Evolutionary conservation across 441 rosid species (phyloP).

Genomic region (Breynia disticha): DNA sequence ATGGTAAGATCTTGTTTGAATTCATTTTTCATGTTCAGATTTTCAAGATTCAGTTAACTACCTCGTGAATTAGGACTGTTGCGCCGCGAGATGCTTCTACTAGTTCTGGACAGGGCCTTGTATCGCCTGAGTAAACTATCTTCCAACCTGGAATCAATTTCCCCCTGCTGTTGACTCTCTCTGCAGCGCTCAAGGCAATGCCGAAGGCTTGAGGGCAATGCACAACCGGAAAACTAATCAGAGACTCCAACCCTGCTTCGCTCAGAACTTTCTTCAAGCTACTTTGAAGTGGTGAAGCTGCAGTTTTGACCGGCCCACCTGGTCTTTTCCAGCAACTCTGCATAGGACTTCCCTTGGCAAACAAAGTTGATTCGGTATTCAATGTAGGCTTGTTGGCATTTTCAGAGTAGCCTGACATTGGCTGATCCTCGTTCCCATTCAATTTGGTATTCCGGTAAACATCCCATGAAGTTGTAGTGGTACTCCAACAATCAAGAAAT

Average conservation of each 20-base stretch:
- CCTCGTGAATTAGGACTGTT: conserved; percentile 91
- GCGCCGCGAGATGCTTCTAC: conserved; percentile 71
- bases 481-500: conserved; percentile 79
- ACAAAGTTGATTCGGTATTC: conserved; percentile 31
- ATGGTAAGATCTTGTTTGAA: neutral
- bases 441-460: conserved; percentile 27
- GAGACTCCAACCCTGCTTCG: conserved; percentile 52
- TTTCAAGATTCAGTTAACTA: conserved; percentile 13
- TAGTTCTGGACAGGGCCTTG: conserved; percentile 79
- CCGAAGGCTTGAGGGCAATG: conserved; percentile 94
- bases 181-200: conserved; percentile 53
- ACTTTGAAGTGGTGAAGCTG: conserved; percentile 33
- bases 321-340: conserved; percentile 61
- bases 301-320: conserved; percentile 36
- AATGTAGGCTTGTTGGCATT: conserved; percentile 2
- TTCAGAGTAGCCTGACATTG: conserved; percentile 15
- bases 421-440: conserved; percentile 3
- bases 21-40: too few species aligned
- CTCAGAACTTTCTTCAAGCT: conserved; percentile 48
- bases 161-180: conserved; percentile 53
- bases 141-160: conserved; percentile 87
- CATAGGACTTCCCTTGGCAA: conserved; percentile 55
- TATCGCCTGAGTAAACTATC: conserved; percentile 88
- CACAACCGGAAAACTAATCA: conserved; percentile 85
- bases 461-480: conserved; percentile 51